Base-by-base conservation (phyloP, 495 filamentous ascomycete species). In the Penicillium riverlandense region DNA sequence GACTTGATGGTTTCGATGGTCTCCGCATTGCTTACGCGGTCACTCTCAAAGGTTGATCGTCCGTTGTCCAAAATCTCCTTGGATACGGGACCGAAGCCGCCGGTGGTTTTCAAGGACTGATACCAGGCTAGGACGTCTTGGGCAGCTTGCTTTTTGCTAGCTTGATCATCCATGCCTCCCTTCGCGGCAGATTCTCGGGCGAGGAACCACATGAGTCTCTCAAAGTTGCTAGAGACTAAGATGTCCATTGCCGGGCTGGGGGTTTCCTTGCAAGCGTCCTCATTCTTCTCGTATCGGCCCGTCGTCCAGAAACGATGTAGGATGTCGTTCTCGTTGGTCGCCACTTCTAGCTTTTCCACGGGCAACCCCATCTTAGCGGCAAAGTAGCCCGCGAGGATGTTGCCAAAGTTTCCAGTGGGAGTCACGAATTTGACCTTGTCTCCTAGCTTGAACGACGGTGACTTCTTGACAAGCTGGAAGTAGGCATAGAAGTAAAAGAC, bases 231-330 rank as follows among this genome's bases (percentile, higher is more conserved):
- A 42, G 80, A 86, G 31, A 96, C 89, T 10, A 97, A 75, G 42
- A 96, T 96, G 61, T 97, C 92, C 92, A 98, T 98, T 13, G 92
- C 92, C 0, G 92, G 91, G 41, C 78, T 84, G 32, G 88, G 70
- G 0, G 92, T 96, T 63, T 92, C 91, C 64, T 87, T 88, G 45
- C 46, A 43, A 12, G 35, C 44, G n/a, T 46, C 47, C 15, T 39
- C 66, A 27, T 86, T 70, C 71, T 91, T 92, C 71, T 86, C 83
- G 14, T 43, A 43, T 55, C 88, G 89, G 33, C 70, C 55, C 55
- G 35, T 82, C 46, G 10, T 78, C 80, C 29, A 92, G 77, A 67
- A 90, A 66, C 49, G 91, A 60, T 86, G 72, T 11, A 88, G 73
- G 45, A 95, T 95, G 57, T 95, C 91, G 70, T 96, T 95, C 65